Base-by-base conservation (phyloP, 345 rosid genomes). In the Diplotaxis tenuifolia region DNA sequence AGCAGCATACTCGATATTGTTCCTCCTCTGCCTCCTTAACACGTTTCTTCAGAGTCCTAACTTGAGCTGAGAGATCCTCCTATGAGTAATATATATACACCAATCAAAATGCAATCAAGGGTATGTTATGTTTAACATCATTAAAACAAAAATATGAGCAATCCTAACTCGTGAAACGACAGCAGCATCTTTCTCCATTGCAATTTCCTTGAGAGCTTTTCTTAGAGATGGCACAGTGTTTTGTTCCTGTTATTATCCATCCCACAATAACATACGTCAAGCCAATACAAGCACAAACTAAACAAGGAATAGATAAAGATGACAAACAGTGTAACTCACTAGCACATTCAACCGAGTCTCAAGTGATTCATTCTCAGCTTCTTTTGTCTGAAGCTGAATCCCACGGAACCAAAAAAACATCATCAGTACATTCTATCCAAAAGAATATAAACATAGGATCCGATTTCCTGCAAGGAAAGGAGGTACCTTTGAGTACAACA, bases 171-270 rank as follows among this genome's bases (percentile, higher is more conserved):
- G 88, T 75, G 84, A 86, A 80, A 92, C 96, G 81, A 92, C 98
- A 74, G 99, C 96, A 50, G 98, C 99, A 86, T 95, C 98, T 84
- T 95, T 95, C 88, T 95, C 98, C 89, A 92, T 89, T 15, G 97
- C 99, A 62, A 90, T 93, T 81, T 95, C 98, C 86, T 82, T 90
- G 38, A 95, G 86, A 29, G 99, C 96, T 81, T 86, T 90, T 67
- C 99, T 90, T 76, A 95, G 78, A 79, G 99, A 92, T 57, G 98
- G 98, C 45, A 95, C 92, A 16, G 92, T 86, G 66, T 68, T 89
- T 28, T 84, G 93, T 60, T 92, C 99, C 99, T 95, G 81, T 61
- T 80, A 72, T 23, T n/a, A 72, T n/a, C 14, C 31, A 50, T 22
- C 25, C 45, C 55, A 42, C 65, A 68, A 31, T 23, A 65, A 58